Base-by-base conservation (phyloP, 1,284 basidiomycete genomes). In the Fomes fomentarius region DNA sequence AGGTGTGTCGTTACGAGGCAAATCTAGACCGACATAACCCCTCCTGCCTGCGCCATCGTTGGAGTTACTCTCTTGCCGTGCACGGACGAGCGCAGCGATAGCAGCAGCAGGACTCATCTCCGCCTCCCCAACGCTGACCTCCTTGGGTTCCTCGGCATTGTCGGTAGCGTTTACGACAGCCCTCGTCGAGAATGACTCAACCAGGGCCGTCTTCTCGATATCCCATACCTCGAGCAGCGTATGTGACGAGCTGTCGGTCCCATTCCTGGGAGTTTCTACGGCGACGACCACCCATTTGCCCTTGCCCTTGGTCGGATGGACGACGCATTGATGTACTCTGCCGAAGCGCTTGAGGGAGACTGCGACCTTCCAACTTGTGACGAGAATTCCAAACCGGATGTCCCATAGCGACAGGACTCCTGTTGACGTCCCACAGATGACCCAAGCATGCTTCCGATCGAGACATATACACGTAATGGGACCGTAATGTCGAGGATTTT, bases 371-470 rank as follows among this genome's bases (percentile, higher is more conserved):
- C 96, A 98, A 46, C 85, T 91, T 68, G 90, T 89, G 63, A 98
- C 76, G 6, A 91, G 74, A n/a, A 98, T 75, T 0, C 94, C 93
- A 62, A 98, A 98, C 2, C 96, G 86, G 47, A 95, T 82, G 73
- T 99, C 96, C 95, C 96, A 98, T 1, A 98, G 78, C 3, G 88
- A 86, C 7, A 98, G 74, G 9, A 88, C 82, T 4, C 96, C 96
- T 1, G 83, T 83, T 2, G 89, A 84, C 0, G 96, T 96, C 1
- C 94, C 96, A 26, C 92, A 85, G 6, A 96, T 77, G 31, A 95
- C 76, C 96, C 96, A 98, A 4, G 90, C 83, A 24, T 83, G 83
- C 62, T 89, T 90, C 24, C 84, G 82, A 66, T 96, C 93, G 31
- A 94, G 71, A 62, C 93, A 96, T 47, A 97, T 71, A 44, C 87